Evolutionary conservation across 345 rosid genomes (phyloP).

Genomic region (Acer negundo): DNA sequence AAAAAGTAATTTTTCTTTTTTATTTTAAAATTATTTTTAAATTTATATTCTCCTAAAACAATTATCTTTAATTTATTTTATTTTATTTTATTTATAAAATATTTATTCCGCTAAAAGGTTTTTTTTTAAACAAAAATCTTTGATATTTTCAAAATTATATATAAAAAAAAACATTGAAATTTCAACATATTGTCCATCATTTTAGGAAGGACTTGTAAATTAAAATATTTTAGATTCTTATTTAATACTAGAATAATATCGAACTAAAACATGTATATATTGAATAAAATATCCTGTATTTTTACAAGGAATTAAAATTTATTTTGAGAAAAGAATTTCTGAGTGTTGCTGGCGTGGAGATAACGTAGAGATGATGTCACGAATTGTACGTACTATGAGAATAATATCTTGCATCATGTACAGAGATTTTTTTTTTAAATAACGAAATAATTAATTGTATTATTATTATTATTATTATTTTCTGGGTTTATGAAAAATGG

Average conservation of each 20-base stretch:
- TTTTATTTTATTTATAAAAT: no score
- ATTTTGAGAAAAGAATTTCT: background rate
- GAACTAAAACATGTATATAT: background rate
- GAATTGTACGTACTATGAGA: constrained; percentile 24
- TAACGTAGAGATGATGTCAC: constrained; percentile 41
- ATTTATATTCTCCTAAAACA: no score
- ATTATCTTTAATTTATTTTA: no score
- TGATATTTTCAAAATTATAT: background rate
- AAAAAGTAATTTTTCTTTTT: no score
- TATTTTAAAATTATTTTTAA: no score
- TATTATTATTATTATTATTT: constrained; percentile 15
- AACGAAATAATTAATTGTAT: background rate
- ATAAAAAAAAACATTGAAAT: no score
- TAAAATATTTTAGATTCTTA: no score
- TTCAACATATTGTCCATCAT: background rate
- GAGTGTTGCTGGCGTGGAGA: constrained; percentile 26
- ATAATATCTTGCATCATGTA: constrained; percentile 23
- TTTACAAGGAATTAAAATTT: background rate
- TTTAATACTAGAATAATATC: no score
- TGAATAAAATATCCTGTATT: background rate
- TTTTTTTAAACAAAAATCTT: no score
- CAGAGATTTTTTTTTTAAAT: background rate
- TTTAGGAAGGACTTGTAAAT: background rate
- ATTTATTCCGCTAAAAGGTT: no score
- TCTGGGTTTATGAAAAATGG: constrained; percentile 12